These are phyloP conservation scores for Backusella mclennaniae DNA, from an alignment of 192 early-diverging fungal genomes.

Conservation along the genomic window DNA sequence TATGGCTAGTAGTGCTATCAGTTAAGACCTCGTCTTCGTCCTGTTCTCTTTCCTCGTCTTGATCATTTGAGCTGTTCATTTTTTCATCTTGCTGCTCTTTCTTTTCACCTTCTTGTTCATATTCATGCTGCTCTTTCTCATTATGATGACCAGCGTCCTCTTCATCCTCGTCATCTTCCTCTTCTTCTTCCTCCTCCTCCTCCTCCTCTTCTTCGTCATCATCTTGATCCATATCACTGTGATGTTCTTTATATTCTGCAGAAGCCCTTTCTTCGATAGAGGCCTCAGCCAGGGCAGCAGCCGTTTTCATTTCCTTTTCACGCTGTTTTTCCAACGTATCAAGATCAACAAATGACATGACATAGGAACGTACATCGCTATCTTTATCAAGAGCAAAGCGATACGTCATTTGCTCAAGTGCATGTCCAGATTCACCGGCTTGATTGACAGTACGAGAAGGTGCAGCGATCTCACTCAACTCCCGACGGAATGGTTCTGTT, in stretches of 20 bases:
- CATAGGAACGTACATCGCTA: conserved; percentile 30
- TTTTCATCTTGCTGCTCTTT: background rate
- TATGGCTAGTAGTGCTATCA: background rate
- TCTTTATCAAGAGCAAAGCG: conserved; percentile 28
- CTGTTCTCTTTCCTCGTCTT: background rate
- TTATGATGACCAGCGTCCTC: background rate
- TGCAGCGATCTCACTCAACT: conserved; percentile 5
- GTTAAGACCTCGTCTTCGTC: background rate
- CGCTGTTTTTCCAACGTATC: conserved; percentile 14
- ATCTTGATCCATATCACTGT: background rate
- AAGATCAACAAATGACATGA: conserved; percentile 21
- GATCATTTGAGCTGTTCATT: background rate
- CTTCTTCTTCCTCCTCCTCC: background rate
- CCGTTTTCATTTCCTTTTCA: conserved; percentile 7
- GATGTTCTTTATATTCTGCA: background rate
- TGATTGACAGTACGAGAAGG: conserved; percentile 19
- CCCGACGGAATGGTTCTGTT: conserved; percentile 12
- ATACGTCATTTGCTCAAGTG: conserved; percentile 22
- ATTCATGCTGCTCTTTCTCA: background rate
- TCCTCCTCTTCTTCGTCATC: background rate
- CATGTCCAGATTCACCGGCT: conserved; percentile 17
- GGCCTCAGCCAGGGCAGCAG: background rate
- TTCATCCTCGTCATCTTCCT: background rate
- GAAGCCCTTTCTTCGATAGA: conserved; percentile 1
- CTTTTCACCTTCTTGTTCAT: background rate